Percentiles rank a stretch among this genome's conserved stretches.
phyloP scores from a whole-genome alignment of 2,329 filamentous ascomycete species.

The Trichoderma koningii region DNA sequence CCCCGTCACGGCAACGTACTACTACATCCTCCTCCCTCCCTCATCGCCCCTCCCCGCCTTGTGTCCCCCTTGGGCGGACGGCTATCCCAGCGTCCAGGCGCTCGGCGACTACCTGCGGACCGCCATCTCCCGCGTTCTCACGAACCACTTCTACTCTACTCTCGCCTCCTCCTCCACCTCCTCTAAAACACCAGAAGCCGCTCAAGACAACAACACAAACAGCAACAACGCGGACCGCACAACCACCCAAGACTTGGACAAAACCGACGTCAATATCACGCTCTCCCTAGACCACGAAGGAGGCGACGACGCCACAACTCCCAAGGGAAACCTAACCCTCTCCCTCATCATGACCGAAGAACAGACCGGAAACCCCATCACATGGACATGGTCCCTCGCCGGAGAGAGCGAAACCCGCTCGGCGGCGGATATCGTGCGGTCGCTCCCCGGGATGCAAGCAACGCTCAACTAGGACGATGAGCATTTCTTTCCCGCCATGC shows the following conservation, averaged over 20 bases:
- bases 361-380: constrained; percentile 27
- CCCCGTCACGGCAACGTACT: constrained; percentile 50
- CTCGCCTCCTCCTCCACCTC: constrained; percentile 24
- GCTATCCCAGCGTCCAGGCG: constrained; percentile 49
- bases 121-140: constrained; percentile 46
- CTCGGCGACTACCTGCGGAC: constrained; percentile 51
- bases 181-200: too few relatives aligned
- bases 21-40: constrained; percentile 46
- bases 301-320: neutral
- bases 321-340: constrained; percentile 28
- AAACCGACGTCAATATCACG: constrained; percentile 36
- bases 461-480: constrained; percentile 29
- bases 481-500: neutral
- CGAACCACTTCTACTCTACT: constrained; percentile 39
- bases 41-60: constrained; percentile 40
- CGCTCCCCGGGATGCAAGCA: constrained; percentile 28
- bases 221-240: constrained; percentile 34
- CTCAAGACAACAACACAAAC: neutral
- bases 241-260: constrained; percentile 37
- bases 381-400: constrained; percentile 39
- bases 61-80: constrained; percentile 49
- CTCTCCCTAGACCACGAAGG: constrained; percentile 37
- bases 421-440: constrained; percentile 34
- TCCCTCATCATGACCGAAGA: constrained; percentile 32
- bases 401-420: constrained; percentile 28